Evolutionary conservation across 1,139 yeast species (phyloP), one percentile per base, ranked within the genome.

Genomic region (Saccharomycopsis hybrid): DNA sequence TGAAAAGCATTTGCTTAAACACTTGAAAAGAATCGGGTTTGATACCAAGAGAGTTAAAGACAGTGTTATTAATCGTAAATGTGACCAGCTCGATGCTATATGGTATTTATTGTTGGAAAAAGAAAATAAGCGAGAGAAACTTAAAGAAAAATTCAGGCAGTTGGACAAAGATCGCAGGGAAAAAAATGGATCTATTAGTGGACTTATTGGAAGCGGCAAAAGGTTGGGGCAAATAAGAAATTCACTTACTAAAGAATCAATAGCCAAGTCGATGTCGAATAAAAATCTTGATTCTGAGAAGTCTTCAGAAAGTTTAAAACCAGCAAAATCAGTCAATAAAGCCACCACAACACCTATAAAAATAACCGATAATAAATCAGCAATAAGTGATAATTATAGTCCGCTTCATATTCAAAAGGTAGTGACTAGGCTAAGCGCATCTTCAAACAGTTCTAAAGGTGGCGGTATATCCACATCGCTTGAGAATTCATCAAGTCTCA

Each of bases 71-170:
- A 71, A 77, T 50, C 77, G 77, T 48, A 80, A 81, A 52, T 82
- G 89, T 67, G 95, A 87, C 62, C 72, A 89, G 0, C 67, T 87
- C 28, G 82, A 90, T n/a, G 97, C 96, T 0, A 73, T 86, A 54
- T 92, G 95, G 85, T 84, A 82, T 44, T 69, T 92, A 11, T 67
- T 84, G 11, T 67, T 87, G 24, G 90, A 87, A 39, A 73, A 76
- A 48, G 94, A 85, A 56, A 71, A 69, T 59, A 71, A 73, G 58
- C 65, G 66, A 54, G 69, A 77, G 53, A 73, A 74, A 8, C 68
- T 65, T 53, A 69, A 66, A 51, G 48, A 46, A 24, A 46, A 38
- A 31, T 41, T 49, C n/a, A 31, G 32, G 27, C 53, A 46, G 32
- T 13, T 41, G 18, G 52, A 49, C 28, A 47, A 44, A 35, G 47